Evolutionary conservation across 768 basidiomycete genomes (phyloP).

Genomic region (Kwoniella sp.): DNA sequence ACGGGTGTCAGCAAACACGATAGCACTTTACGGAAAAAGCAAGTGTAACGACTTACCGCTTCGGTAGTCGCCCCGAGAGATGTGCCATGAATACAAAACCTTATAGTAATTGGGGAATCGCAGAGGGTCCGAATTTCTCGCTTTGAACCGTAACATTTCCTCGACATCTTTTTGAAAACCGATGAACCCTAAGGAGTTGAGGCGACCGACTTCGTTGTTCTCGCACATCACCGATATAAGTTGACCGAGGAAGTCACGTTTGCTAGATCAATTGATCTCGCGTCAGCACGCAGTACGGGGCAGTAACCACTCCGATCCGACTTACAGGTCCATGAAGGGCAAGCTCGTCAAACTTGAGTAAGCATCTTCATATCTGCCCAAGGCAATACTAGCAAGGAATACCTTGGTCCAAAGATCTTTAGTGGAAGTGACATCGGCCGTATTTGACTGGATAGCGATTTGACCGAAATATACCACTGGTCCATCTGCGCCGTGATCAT

Average conservation of each 20-base stretch:
- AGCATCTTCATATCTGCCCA: constrained; percentile 80
- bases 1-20: constrained; percentile 18
- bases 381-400: constrained; percentile 72
- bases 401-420: constrained; percentile 76
- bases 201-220: constrained; percentile 72
- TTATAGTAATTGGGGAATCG: constrained; percentile 80
- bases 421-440: constrained; percentile 60
- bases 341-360: constrained; percentile 74
- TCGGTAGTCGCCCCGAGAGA: constrained; percentile 81
- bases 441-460: constrained; percentile 73
- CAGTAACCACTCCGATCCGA: constrained; percentile 28
- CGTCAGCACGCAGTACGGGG: no score
- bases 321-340: constrained; percentile 79
- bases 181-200: constrained; percentile 80
- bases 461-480: constrained; percentile 75
- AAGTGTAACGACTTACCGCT: constrained; percentile 67
- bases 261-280: no score
- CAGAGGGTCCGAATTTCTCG: constrained; percentile 87
- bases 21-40: neutral
- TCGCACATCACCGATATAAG: constrained; percentile 93
- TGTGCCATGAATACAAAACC: constrained; percentile 93
- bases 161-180: constrained; percentile 85
- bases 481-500: constrained; percentile 61
- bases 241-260: constrained; percentile 76
- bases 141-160: constrained; percentile 83